phyloP scores from a whole-genome alignment of 805 yeast species.

The Lachancea kluyveri region DNA sequence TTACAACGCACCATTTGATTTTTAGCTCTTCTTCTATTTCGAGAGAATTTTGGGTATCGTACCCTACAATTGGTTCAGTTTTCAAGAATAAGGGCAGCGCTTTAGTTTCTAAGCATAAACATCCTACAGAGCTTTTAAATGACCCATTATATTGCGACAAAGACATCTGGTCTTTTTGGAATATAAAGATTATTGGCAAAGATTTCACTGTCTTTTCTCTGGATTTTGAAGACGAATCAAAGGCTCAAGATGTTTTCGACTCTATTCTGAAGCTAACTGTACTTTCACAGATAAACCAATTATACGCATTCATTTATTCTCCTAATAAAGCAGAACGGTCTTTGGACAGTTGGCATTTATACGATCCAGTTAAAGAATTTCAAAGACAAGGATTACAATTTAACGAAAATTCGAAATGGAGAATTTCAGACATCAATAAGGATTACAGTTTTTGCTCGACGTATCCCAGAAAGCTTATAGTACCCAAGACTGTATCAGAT shows the following conservation, averaged over 20 bases:
- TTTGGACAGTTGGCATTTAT: slow-evolving; percentile 68
- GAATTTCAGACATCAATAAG: slow-evolving; percentile 58
- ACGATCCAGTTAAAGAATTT: slow-evolving; percentile 58
- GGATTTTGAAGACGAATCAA: slow-evolving; percentile 54
- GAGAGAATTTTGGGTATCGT: slow-evolving; percentile 85
- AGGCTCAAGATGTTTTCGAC: slow-evolving; percentile 67
- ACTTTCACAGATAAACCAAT: slow-evolving; percentile 42
- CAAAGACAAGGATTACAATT: slow-evolving; percentile 59
- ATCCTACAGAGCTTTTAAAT: slow-evolving; percentile 17
- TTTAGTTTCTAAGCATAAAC: slow-evolving; percentile 21
- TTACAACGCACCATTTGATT: slow-evolving; percentile 72
- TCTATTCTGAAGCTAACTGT: slow-evolving; percentile 63
- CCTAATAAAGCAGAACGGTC: slow-evolving; percentile 66
- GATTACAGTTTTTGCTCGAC: slow-evolving; percentile 65
- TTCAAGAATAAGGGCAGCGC: slow-evolving; percentile 51
- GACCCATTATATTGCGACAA: slow-evolving; percentile 16
- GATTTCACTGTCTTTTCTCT: slow-evolving; percentile 80
- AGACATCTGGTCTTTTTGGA: slow-evolving; percentile 36
- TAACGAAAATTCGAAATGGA: slow-evolving; percentile 46
- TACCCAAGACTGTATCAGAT: slow-evolving; percentile 77
- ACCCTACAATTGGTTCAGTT: slow-evolving; percentile 70
- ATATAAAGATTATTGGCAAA: slow-evolving; percentile 67
- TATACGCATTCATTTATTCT: slow-evolving; percentile 78
- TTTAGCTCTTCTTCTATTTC: slow-evolving; percentile 38
- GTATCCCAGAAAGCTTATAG: slow-evolving; percentile 62